Evolutionary conservation across 2,329 filamentous ascomycete genomes (phyloP), one percentile per base, ranked within the genome.

Genomic region (Colletotrichum sp.): DNA sequence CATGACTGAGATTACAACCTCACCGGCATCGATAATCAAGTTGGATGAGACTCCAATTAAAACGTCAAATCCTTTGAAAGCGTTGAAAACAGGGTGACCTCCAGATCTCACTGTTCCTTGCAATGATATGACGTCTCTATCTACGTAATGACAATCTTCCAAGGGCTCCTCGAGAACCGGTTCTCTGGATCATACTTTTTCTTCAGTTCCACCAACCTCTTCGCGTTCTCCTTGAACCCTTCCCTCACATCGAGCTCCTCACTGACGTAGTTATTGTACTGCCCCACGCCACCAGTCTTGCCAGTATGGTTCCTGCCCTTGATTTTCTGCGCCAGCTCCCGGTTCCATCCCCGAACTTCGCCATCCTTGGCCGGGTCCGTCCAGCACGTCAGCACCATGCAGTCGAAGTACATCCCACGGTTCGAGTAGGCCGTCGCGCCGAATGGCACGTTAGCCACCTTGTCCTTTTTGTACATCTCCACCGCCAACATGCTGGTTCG

Each of bases 371-470:
- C 79, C 5, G 79, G 48, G 48, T 86, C 82, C 2, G 82, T 82
- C 87, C 88, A 89, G 13, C 83, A 82, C 34, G 87, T 82, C 7
- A 80, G 78, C 3, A 86, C 82, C 67, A 86, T 81, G 2, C 85
- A 84, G 64, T 89, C 87, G 76, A 87, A 87, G 48, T 87, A 86
- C 7, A 79, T 79, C 9, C 86, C 87, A 6, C 88, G 83, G 75
- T 86, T 88, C 5, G 87, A 85, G 72, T 88, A 88, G 0, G 88
- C 85, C 7, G 85, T 90, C 2, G 82, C 83, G 4, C 81, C 76
- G 1, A 82, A 77, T 0, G 82, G 78, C 6, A 87, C 81, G n/a
- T 82, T 78, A 2, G 82, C 81, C 28, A 86, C 81, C 78, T 86
- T 85, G 5, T 80, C 78, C 70, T 85, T 84, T 24, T 88, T 83